Evolutionary conservation across 192 early-diverging fungal genomes (phyloP), one percentile per base, ranked within the genome.

Genomic region (Chytriomyces confervae): DNA sequence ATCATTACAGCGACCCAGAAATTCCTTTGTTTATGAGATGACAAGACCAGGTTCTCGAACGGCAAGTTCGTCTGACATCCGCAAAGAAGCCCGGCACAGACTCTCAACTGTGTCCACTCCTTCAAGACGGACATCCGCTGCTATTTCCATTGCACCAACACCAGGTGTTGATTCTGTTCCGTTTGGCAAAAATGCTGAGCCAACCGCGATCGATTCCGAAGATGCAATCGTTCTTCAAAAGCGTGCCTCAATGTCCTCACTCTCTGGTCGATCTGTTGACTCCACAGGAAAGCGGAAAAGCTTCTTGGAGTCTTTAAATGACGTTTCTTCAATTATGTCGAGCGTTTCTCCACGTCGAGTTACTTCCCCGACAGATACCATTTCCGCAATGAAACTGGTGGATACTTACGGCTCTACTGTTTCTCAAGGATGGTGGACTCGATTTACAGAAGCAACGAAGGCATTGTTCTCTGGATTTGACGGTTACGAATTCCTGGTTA

Each of bases 361-460:
- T 23, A 43, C 70, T 20, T 7, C 47, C 61, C 76, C 76, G 11
- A 67, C 9, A 47, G 68, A 77, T 53, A 70, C 68, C 9, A 63
- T 70, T 60, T 10, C 53, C 7, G 76, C 53, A 45, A 68, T 47
- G 36, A 45, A 36, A 9, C 45, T 77, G 11, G 67, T 60, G 24
- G 13, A 16, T 64, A 7, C 24, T 24, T 53, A 76, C 29, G 11
- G 36, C 5, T 36, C 9, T 44, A 44, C 66, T 64, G 63, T 76
- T 47, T 76, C 76, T 24, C 23, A 49, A 61, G 65, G 53, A 16
- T 77, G 76, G 76, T 77, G 76, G 76, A n/a, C 53, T 50, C 66
- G 45, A 7, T n/a, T 77, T 7, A 46, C 70, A 6, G 36, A n/a
- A 18, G 10, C 10, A 18, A 27, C 50, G 9, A 69, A 77, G 20